Percentiles rank a stretch among this genome's conserved stretches.
phyloP scores from a whole-genome alignment of 192 early-diverging fungal genomes.

The Coemansia sp. region DNA sequence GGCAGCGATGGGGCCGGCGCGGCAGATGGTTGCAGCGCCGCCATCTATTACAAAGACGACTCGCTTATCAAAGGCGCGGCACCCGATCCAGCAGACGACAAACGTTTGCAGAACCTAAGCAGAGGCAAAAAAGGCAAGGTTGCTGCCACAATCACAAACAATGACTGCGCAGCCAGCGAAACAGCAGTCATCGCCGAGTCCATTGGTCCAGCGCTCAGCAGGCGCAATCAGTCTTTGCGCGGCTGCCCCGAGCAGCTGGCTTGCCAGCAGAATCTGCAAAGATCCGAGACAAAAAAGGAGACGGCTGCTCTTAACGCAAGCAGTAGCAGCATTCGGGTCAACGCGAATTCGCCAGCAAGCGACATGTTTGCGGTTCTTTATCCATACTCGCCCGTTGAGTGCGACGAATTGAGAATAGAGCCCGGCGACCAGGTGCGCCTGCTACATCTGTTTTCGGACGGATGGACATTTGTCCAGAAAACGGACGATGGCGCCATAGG shows the following conservation, averaged over 20 bases:
- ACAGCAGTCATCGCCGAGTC: background rate
- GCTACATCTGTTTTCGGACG: slow-evolving; percentile 31
- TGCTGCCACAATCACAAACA: too few species aligned
- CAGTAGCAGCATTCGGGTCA: background rate
- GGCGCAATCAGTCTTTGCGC: slow-evolving; percentile 21
- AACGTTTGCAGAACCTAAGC: too few species aligned
- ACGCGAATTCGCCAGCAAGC: background rate
- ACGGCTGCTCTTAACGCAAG: background rate
- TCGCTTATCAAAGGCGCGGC: too few species aligned
- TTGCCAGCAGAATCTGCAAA: background rate
- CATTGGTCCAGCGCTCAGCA: slow-evolving; percentile 6
- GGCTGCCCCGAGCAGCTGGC: slow-evolving; percentile 6
- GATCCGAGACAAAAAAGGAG: background rate
- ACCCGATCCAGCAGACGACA: too few species aligned
- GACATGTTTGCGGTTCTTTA: slow-evolving; percentile 25
- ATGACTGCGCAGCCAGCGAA: background rate
- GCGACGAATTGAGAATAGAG: slow-evolving; percentile 25
- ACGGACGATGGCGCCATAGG: slow-evolving; percentile 18
- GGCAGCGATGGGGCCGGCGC: too few species aligned
- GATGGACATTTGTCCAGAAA: slow-evolving; percentile 34
- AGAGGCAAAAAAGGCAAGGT: background rate
- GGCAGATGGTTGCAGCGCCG: too few species aligned
- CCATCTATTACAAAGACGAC: too few species aligned
- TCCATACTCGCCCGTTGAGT: slow-evolving; percentile 28
- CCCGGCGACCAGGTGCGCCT: slow-evolving; percentile 33